A percentile compares a stretch with the other conserved stretches of the same genome.
Conservation (phyloP, 1,139 yeast species). For the Candida sanyaensis region DNA sequence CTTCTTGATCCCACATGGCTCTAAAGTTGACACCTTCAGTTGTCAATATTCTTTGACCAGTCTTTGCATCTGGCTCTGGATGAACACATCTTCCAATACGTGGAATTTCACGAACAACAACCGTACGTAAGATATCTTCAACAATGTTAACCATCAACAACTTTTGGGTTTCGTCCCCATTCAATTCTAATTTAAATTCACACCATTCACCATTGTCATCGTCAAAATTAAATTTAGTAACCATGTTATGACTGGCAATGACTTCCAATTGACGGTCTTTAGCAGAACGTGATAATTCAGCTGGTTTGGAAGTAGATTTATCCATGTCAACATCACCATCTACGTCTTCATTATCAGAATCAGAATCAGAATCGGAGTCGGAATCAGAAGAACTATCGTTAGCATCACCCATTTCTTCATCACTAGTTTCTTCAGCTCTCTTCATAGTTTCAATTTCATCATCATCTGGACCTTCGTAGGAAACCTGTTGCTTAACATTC, state of each 20-base stretch:
- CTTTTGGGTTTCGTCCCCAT: conserved; percentile 81
- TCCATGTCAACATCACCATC: conserved; percentile 28
- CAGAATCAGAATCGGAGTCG: conserved; percentile 21
- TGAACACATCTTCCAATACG: conserved; percentile 91
- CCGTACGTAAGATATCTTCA: conserved; percentile 86
- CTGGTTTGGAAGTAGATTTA: conserved; percentile 7
- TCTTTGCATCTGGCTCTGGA: conserved; percentile 64
- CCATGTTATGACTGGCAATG: conserved; percentile 67
- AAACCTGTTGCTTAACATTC: conserved; percentile 75
- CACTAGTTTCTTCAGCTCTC: conserved; percentile 73
- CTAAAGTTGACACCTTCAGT: conserved; percentile 98
- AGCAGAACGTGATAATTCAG: conserved; percentile 56
- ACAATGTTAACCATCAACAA: conserved; percentile 95
- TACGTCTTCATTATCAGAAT: conserved; percentile 21
- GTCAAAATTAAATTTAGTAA: conserved; percentile 85
- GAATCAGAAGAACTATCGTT: conserved; percentile 30
- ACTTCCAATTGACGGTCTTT: conserved; percentile 86
- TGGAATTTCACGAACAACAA: conserved; percentile 92
- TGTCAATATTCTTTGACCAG: conserved; percentile 65
- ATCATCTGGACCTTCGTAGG: conserved; percentile 94
- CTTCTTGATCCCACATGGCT: conserved; percentile 98
- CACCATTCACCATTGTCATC: conserved; percentile 92
- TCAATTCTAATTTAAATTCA: conserved; percentile 79
- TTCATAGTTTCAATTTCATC: conserved; percentile 88
- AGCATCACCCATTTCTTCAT: conserved; percentile 54